Evolutionary conservation across 345 rosid species (phyloP).

Genomic region (Conringia planisiliqua): DNA sequence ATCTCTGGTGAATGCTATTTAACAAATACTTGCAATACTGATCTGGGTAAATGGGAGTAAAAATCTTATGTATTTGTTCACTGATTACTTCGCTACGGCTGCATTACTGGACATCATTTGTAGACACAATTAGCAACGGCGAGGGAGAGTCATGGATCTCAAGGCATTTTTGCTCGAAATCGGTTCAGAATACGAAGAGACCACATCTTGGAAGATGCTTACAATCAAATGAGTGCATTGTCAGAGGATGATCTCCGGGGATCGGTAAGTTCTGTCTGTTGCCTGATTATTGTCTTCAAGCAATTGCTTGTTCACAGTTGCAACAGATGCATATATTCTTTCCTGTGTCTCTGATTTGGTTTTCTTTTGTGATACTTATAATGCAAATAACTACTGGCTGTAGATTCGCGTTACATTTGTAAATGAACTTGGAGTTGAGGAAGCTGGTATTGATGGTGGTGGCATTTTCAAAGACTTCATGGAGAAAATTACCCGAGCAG

Average conservation of each 20-base stretch:
- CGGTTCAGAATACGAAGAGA: constrained; percentile 92
- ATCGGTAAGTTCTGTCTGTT: constrained; percentile 46
- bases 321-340: constrained; percentile 5
- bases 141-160: constrained; percentile 72
- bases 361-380: constrained; percentile 23
- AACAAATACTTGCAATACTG: not conserved
- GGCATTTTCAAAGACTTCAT: constrained; percentile 99
- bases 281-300: constrained; percentile 1
- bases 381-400: constrained; percentile 17
- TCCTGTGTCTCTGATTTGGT: constrained; percentile 9
- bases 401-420: constrained; percentile 96
- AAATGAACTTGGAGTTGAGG: constrained; percentile 98
- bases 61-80: constrained; percentile 8
- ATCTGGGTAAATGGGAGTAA: constrained; percentile 8
- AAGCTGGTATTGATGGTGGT: constrained; percentile 99
- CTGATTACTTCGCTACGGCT: constrained; percentile 17
- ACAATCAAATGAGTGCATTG: constrained; percentile 88
- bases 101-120: constrained; percentile 23
- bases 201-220: constrained; percentile 97
- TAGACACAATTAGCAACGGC: constrained; percentile 75
- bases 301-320: constrained; percentile 2
- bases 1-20: constrained; percentile 9
- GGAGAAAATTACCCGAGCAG: constrained; percentile 97
- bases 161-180: constrained; percentile 70
- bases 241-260: constrained; percentile 97